These are phyloP conservation scores for Geum urbanum DNA, from an alignment of 306 rosid genomes.

Conservation along the genomic window DNA sequence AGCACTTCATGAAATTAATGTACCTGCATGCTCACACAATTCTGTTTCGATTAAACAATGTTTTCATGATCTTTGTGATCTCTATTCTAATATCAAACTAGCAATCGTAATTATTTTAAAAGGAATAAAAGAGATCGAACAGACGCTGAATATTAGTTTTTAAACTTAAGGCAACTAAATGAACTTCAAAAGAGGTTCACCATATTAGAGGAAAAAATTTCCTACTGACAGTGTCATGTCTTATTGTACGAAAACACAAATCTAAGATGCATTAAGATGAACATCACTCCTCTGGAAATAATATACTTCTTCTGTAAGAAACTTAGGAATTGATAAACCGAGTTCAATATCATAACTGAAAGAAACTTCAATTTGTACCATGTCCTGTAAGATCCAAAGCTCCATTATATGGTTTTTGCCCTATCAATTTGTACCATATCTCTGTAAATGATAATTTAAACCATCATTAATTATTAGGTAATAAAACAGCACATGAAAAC, in stretches of 20 bases:
- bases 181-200: not conserved
- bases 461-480: too few relatives aligned
- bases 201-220: not conserved
- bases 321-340: not conserved
- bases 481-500: too few relatives aligned
- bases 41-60: not conserved
- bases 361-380: not conserved
- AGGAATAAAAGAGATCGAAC: not conserved
- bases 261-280: slow-evolving; percentile 17
- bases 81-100: not conserved
- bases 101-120: not conserved
- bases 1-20: too few relatives aligned
- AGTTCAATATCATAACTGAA: not conserved
- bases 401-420: not conserved
- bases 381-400: too few relatives aligned
- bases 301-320: not conserved
- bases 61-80: not conserved
- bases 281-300: not conserved
- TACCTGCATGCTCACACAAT: too few relatives aligned
- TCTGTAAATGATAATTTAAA: too few relatives aligned
- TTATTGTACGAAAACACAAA: not conserved
- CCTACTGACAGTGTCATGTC: not conserved
- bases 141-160: not conserved
- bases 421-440: too few relatives aligned
- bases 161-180: not conserved